Base-by-base conservation (phyloP, 768 basidiomycete species). In the Hericium rajendrae region DNA sequence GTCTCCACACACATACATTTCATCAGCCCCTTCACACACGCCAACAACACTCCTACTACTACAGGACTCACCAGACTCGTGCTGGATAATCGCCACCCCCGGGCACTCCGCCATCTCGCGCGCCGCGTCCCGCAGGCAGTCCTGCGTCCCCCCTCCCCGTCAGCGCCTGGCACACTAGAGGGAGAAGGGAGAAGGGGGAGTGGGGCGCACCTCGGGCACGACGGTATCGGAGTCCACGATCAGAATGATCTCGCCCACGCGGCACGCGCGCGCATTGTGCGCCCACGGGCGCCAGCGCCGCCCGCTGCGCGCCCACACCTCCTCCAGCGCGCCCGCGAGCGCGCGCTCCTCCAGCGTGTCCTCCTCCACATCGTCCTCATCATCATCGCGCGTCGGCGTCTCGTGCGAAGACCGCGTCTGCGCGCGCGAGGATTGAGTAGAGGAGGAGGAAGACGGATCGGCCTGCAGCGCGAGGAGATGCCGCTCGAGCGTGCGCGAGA, bases 61-160 rank as follows among this genome's bases (percentile, higher is more conserved):
- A n/a, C 22, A 40, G 40, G 26, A 57, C 66, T 60, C 52, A 70
- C 68, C 77, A 6, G 74, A 76, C 59, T 73, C 75, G 59, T 80
- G 78, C 68, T 80, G 79, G 59, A 81, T 76, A 63, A 80, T 76
- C 5, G 73, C 76, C 38, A 79, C 73, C 20, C 76, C 72, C 5
- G 78, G 78, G 55, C 74, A 76, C 61, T 71, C 72, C 50, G 71
- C 69, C 69, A 81, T 71, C 69, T 81, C 78, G 51, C 74, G 69
- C 13, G 76, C 78, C 6, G 79, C 79, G 63, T 80, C 78, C 54
- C 76, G 65, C 64, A 81, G 72, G 60, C 79, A 81, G 62, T 81
- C 79, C 67, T 66, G 46, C 16, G n/a, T 28, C 37, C 43, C 39
- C 37, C 43, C 39, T 41, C 41, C 28, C 50, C 38, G 18, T 60